Conservation (phyloP, 2,329 filamentous ascomycete species). For the Cercospora sesami region DNA sequence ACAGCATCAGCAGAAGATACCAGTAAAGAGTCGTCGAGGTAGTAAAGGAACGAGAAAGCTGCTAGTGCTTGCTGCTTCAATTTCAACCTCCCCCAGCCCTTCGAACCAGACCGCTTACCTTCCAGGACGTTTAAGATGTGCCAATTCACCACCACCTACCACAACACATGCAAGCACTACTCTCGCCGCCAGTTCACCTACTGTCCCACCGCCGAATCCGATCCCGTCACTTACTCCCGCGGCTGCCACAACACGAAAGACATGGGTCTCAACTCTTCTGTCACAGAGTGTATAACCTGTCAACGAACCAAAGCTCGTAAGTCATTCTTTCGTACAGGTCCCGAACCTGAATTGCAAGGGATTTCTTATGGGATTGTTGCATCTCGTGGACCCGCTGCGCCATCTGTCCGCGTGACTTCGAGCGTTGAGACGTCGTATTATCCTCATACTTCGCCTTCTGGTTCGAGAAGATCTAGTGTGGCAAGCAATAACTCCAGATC, state of each 20-base stretch:
- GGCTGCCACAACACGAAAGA: slow-evolving; percentile 10
- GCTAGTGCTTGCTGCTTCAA: background rate
- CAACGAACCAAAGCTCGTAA: slow-evolving; percentile 1
- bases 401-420: background rate
- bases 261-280: slow-evolving; percentile 1
- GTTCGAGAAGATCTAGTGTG: background rate
- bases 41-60: background rate
- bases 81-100: background rate
- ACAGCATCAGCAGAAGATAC: background rate
- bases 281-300: slow-evolving; percentile 1
- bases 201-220: background rate
- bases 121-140: background rate
- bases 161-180: slow-evolving; percentile 13
- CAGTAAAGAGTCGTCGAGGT: background rate
- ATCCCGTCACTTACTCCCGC: background rate
- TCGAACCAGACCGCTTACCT: background rate
- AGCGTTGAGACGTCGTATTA: background rate
- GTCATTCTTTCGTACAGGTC: background rate
- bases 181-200: slow-evolving; percentile 1
- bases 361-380: slow-evolving; percentile 12
- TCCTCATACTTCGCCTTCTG: background rate
- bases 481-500: background rate
- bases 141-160: slow-evolving; percentile 9
- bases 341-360: background rate
- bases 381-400: background rate